A percentile compares a stretch with the other conserved stretches of the same genome.
Evolutionary conservation across 2,329 filamentous ascomycete species (phyloP).

Genomic region (Cordyceps farinosa): DNA sequence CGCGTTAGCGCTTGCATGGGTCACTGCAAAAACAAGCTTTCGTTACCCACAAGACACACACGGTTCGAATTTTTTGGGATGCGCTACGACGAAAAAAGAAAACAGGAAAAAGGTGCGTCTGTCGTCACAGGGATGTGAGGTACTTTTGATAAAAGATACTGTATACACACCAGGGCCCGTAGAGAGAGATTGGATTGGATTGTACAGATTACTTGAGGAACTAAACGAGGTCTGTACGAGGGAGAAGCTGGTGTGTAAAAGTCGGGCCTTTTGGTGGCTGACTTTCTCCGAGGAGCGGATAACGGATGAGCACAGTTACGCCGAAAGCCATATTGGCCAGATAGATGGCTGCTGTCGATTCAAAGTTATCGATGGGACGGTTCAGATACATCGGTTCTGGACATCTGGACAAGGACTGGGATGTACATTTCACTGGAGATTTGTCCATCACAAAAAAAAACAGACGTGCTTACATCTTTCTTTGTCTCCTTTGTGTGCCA

Average conservation of each 20-base stretch:
- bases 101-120: background rate
- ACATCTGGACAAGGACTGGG: background rate
- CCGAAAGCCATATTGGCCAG: too few species aligned
- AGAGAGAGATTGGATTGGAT: background rate
- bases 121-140: background rate
- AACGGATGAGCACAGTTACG: too few species aligned
- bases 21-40: slow-evolving; percentile 8
- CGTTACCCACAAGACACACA: slow-evolving; percentile 2
- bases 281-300: background rate
- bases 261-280: background rate
- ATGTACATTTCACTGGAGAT: background rate
- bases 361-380: too few species aligned
- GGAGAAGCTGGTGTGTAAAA: background rate
- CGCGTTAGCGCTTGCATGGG: slow-evolving; percentile 8
- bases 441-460: background rate
- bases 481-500: background rate
- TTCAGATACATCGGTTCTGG: too few species aligned
- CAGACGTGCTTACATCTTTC: background rate
- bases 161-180: slow-evolving; percentile 5
- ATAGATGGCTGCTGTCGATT: too few species aligned
- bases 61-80: background rate
- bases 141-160: background rate
- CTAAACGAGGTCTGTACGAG: background rate
- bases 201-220: too few species aligned
- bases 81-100: slow-evolving; percentile 8